Conservation (phyloP, 2,329 filamentous ascomycete species). For the Chaetomium sp. region DNA sequence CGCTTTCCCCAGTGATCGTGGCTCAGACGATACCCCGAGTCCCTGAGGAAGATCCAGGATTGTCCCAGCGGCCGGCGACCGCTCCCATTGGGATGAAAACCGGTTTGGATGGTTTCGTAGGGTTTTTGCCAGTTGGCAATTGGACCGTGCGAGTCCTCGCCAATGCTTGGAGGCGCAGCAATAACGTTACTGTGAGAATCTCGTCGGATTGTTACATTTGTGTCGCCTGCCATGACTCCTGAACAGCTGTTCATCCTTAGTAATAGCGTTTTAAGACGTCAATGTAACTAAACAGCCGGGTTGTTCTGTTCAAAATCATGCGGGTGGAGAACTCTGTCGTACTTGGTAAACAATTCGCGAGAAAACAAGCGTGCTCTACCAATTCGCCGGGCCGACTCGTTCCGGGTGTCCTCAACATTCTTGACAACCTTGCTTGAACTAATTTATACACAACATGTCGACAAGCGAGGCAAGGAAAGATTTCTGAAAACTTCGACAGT, state of each 20-base stretch:
- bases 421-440: too few species aligned
- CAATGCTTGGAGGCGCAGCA: background rate
- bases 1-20: background rate
- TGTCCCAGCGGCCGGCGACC: background rate
- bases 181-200: background rate
- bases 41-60: background rate
- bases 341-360: too few species aligned
- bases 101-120: background rate
- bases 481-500: too few species aligned
- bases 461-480: too few species aligned
- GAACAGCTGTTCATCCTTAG: background rate
- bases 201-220: background rate
- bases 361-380: too few species aligned
- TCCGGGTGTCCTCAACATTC: too few species aligned
- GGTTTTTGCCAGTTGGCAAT: background rate
- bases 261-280: too few species aligned
- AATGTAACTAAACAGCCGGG: too few species aligned
- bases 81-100: background rate
- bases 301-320: too few species aligned
- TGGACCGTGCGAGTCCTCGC: background rate
- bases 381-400: too few species aligned
- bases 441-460: too few species aligned
- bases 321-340: too few species aligned
- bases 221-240: background rate
- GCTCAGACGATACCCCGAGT: background rate